Percentiles rank a stretch among this genome's conserved stretches.
These are phyloP conservation scores for Alternaria sp. DNA, from an alignment of 2,329 filamentous ascomycete species.

Conservation along the genomic window DNA sequence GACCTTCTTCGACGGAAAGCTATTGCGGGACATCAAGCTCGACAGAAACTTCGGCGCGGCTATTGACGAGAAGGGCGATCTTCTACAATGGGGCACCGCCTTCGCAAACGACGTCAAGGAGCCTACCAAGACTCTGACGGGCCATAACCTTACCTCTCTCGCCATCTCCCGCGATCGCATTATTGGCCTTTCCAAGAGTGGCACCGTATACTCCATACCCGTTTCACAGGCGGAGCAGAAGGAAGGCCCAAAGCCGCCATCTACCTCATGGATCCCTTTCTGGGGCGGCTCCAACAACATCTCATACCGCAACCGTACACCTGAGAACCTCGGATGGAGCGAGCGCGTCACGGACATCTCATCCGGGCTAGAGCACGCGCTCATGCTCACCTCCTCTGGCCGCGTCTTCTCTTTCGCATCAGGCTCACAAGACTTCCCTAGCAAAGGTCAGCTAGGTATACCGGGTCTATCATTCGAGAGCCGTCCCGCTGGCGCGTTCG, in stretches of 20 bases:
- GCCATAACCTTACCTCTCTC: conserved; percentile 80
- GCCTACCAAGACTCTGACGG: conserved; percentile 75
- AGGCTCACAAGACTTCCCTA: conserved; percentile 77
- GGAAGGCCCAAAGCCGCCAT: conserved; percentile 66
- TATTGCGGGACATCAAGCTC: conserved; percentile 87
- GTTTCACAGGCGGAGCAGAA: conserved; percentile 75
- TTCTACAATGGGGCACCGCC: conserved; percentile 88
- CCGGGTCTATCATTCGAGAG: conserved; percentile 81
- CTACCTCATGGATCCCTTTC: conserved; percentile 75
- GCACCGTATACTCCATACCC: conserved; percentile 84
- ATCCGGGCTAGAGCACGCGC: conserved; percentile 82
- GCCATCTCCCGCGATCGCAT: conserved; percentile 83
- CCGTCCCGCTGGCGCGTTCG: conserved; percentile 77
- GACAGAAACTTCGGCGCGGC: conserved; percentile 83
- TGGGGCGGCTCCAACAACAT: conserved; percentile 67
- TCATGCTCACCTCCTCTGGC: conserved; percentile 83
- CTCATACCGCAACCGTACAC: conserved; percentile 76
- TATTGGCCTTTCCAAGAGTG: conserved; percentile 75
- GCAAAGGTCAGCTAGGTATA: conserved; percentile 84
- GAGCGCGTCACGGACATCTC: conserved; percentile 78
- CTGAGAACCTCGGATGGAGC: conserved; percentile 66
- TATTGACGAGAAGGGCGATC: conserved; percentile 83
- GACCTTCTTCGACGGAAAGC: conserved; percentile 79
- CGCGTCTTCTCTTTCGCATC: conserved; percentile 89
- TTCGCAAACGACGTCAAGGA: conserved; percentile 69